A percentile compares a stretch with the other conserved stretches of the same genome.
Evolutionary conservation across 2,329 filamentous ascomycete genomes (phyloP).

Genomic region (Paracorniculantispora psalliotae): DNA sequence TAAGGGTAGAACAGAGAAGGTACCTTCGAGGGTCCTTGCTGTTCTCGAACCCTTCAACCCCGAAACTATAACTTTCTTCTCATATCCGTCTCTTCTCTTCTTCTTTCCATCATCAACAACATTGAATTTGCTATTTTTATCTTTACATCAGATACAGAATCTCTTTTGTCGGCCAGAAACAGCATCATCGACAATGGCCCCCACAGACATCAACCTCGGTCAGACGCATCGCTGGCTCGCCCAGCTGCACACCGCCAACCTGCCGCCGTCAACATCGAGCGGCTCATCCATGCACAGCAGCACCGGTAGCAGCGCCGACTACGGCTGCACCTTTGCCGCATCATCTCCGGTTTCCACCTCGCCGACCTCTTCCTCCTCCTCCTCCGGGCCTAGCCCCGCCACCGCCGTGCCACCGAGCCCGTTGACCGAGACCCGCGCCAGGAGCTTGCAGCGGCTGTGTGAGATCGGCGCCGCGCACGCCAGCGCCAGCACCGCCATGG

Average conservation of each 20-base stretch:
- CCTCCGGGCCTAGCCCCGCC: too few relatives aligned
- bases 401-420: not conserved
- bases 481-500: not conserved
- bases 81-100: not conserved
- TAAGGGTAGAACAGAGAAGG: too few relatives aligned
- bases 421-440: not conserved
- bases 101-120: not conserved
- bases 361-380: not conserved
- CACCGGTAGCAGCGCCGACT: not conserved
- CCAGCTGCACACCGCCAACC: slow-evolving; percentile 6
- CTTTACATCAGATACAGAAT: too few relatives aligned
- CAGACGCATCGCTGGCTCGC: slow-evolving; percentile 9
- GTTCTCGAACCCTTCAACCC: not conserved
- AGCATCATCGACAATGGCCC: slow-evolving; percentile 3
- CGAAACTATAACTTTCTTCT: not conserved
- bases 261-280: not conserved
- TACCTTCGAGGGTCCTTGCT: not conserved
- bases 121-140: not conserved
- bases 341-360: too few relatives aligned
- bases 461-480: not conserved
- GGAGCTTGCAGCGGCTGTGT: slow-evolving; percentile 8
- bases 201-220: not conserved
- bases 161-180: not conserved
- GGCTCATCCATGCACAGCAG: not conserved
- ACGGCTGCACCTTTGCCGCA: not conserved